Evolutionary conservation across 495 filamentous ascomycete genomes (phyloP).

Genomic region (Penicillium mononematosum): DNA sequence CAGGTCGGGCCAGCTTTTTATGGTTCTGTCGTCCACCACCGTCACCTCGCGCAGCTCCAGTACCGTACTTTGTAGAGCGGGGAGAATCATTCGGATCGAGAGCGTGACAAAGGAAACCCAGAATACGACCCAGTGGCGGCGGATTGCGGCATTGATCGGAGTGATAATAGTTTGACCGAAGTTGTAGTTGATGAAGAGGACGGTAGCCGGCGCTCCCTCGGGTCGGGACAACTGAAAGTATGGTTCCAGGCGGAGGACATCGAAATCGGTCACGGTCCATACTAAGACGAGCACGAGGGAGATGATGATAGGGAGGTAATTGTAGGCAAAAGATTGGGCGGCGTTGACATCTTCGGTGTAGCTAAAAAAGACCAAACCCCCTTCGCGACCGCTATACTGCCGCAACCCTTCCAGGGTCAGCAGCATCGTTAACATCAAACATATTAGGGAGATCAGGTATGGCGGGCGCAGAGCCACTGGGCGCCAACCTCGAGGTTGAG

Average conservation of each 20-base stretch:
- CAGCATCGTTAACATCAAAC: conserved; percentile 26
- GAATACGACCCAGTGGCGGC: conserved; percentile 40
- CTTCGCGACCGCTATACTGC: conserved; percentile 34
- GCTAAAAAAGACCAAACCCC: conserved; percentile 35
- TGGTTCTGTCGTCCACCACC: conserved; percentile 20
- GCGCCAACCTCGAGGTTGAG: conserved; percentile 32
- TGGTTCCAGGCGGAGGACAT: conserved; percentile 43
- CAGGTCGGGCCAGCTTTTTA: conserved; percentile 38
- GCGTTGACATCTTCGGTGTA: conserved; percentile 38
- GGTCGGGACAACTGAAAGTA: conserved; percentile 42
- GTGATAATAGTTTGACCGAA: conserved; percentile 44
- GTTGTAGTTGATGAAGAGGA: conserved; percentile 46
- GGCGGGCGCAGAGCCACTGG: conserved; percentile 38
- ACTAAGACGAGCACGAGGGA: conserved; percentile 36
- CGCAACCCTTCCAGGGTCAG: conserved; percentile 34
- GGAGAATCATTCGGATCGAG: conserved; percentile 39
- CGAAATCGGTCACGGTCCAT: conserved; percentile 45
- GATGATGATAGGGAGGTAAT: conserved; percentile 41
- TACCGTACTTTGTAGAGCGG: conserved; percentile 38
- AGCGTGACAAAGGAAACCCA: conserved; percentile 38
- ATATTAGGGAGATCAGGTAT: conserved; percentile 32
- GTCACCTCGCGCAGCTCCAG: conserved; percentile 38
- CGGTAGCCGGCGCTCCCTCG: conserved; percentile 36
- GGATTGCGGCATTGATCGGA: conserved; percentile 36
- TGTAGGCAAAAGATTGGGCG: conserved; percentile 38